phyloP scores from a whole-genome alignment of 176 grass and related monocot species.

The Raddia guianensis region DNA sequence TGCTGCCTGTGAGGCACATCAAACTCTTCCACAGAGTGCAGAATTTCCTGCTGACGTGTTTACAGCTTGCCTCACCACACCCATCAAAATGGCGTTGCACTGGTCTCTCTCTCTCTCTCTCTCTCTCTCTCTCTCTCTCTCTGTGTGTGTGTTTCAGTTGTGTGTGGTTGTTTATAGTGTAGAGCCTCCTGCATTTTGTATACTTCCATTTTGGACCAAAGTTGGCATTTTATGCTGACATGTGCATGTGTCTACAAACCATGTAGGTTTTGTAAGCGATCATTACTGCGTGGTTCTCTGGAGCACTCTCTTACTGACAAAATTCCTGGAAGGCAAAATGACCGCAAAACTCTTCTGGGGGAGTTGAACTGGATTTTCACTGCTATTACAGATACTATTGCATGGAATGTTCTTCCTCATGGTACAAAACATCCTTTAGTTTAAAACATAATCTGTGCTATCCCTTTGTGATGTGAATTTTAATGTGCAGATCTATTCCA shows the following conservation, averaged over 20 bases:
- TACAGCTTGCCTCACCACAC: constrained; percentile 90
- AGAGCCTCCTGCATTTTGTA: no score
- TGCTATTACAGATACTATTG: constrained; percentile 95
- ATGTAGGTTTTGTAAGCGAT: constrained; percentile 84
- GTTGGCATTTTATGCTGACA: constrained; percentile 23
- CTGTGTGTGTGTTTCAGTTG: no score
- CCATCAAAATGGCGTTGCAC: constrained; percentile 97
- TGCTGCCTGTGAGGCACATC: constrained; percentile 90
- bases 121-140: no score
- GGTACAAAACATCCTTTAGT: constrained; percentile 50
- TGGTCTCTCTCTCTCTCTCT: no score
- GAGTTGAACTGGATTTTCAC: constrained; percentile 99
- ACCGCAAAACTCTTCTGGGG: constrained; percentile 94
- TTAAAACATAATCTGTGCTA: no score
- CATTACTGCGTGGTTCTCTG: constrained; percentile 76
- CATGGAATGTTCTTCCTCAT: constrained; percentile 99
- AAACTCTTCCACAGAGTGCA: constrained; percentile 92
- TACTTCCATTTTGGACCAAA: no score
- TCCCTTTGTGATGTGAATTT: constrained; percentile 54
- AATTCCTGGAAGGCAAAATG: constrained; percentile 98
- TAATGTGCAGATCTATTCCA: constrained; percentile 85
- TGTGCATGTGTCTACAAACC: constrained; percentile 34
- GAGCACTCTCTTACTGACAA: constrained; percentile 67
- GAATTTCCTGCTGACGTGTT: constrained; percentile 98
- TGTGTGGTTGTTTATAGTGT: constrained; percentile 1